A percentile compares a stretch with the other conserved stretches of the same genome.
Conservation (phyloP, 371 early-diverging fungal species). For the Mucor racemosus region DNA sequence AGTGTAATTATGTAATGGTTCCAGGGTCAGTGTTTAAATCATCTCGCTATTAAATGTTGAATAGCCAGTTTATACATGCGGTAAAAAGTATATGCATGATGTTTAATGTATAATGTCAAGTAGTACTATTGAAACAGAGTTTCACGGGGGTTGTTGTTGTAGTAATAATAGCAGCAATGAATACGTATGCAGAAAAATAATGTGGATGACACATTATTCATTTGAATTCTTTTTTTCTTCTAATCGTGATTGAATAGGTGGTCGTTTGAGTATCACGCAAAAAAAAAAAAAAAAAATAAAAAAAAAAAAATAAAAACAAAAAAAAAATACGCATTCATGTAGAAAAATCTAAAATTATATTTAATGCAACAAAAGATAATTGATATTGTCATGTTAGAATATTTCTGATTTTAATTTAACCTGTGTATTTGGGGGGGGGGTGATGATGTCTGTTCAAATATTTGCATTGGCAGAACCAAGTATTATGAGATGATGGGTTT, state of each 20-base stretch:
- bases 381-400: background rate
- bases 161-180: background rate
- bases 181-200: background rate
- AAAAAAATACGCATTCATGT: background rate
- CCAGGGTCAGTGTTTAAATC: background rate
- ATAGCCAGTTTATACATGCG: background rate
- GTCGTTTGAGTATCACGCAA: background rate
- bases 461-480: background rate
- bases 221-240: background rate
- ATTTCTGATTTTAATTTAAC: background rate
- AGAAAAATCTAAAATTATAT: background rate
- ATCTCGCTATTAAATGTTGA: background rate
- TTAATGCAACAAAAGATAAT: background rate
- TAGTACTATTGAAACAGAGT: background rate
- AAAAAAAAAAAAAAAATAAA: too few relatives aligned
- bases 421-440: background rate
- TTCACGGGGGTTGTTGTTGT: background rate
- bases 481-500: background rate
- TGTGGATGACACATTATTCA: background rate
- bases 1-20: background rate
- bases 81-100: background rate
- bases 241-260: background rate
- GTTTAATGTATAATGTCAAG: background rate
- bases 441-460: background rate
- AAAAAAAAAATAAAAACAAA: too few relatives aligned